Evolutionary conservation across 331 rosid genomes (phyloP).

Genomic region (Dryas integrifolia): DNA sequence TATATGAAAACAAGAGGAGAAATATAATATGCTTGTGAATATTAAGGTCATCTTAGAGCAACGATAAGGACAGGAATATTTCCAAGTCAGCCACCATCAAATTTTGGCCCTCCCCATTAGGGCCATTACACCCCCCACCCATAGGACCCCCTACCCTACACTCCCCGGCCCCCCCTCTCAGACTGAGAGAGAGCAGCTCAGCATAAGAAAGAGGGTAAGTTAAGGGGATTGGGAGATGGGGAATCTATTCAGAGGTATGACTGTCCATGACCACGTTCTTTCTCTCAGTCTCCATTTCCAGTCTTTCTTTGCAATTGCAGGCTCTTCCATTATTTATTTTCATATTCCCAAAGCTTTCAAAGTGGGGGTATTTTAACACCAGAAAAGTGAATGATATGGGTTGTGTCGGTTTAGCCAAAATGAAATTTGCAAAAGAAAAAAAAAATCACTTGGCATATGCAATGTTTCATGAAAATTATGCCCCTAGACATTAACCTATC

Average conservation of each 20-base stretch:
- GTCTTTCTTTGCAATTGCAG: slow-evolving; percentile 16
- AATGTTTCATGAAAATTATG: background rate
- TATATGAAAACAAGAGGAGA: background rate
- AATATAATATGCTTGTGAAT: background rate
- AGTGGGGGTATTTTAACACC: background rate
- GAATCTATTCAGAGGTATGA: slow-evolving; percentile 57
- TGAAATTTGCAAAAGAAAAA: no score
- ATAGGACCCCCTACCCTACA: slow-evolving; percentile 5
- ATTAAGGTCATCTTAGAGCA: background rate
- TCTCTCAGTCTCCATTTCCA: slow-evolving; percentile 40
- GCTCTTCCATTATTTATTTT: slow-evolving; percentile 23
- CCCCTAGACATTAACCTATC: background rate
- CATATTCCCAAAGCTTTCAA: slow-evolving; percentile 8
- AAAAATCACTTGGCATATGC: background rate
- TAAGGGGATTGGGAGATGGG: slow-evolving; percentile 43
- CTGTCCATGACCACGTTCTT: slow-evolving; percentile 61
- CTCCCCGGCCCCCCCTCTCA: background rate
- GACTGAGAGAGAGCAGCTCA: slow-evolving; percentile 10
- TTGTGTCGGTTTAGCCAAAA: background rate
- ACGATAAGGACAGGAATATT: slow-evolving; percentile 26
- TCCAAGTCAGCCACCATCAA: slow-evolving; percentile 16
- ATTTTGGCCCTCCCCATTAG: background rate
- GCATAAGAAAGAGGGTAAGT: slow-evolving; percentile 17
- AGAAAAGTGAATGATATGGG: background rate
- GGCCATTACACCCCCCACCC: background rate